phyloP scores from a whole-genome alignment of 2,329 filamentous ascomycete species.

The Akanthomyces lecanii region DNA sequence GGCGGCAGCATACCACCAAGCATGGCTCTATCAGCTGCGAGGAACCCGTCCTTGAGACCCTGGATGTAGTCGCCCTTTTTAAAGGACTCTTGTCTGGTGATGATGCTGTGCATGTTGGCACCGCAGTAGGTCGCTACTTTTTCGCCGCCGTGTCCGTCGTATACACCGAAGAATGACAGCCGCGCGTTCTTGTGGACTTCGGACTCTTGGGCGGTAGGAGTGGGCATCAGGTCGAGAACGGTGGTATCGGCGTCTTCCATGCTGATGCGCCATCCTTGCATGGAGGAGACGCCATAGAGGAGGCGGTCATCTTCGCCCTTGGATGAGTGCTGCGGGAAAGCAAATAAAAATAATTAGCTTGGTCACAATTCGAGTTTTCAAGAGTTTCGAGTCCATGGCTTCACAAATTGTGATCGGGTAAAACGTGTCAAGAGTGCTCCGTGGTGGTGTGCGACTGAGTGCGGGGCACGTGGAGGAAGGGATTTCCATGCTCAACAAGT shows the following conservation, averaged over 20 bases:
- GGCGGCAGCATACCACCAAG: conserved; percentile 68
- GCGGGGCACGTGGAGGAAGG: conserved; percentile 18
- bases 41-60: conserved; percentile 93
- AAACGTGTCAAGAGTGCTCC: not conserved
- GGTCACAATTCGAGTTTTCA: not conserved
- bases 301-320: conserved; percentile 90
- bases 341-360: conserved; percentile 1
- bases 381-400: not conserved
- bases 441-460: conserved; percentile 11
- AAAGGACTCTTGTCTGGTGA: conserved; percentile 92
- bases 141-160: conserved; percentile 95
- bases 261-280: conserved; percentile 99
- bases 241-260: conserved; percentile 97
- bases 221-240: conserved; percentile 76
- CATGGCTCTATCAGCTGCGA: conserved; percentile 93
- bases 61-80: conserved; percentile 89
- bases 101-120: conserved; percentile 88
- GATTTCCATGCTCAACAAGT: conserved; percentile 12
- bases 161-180: conserved; percentile 95
- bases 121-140: conserved; percentile 93
- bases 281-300: conserved; percentile 90
- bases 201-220: conserved; percentile 48
- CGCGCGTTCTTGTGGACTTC: conserved; percentile 62
- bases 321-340: conserved; percentile 67
- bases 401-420: not conserved